A percentile compares a stretch with the other conserved stretches of the same genome.
These are phyloP conservation scores for Zanthoxylum bungeanum DNA, from an alignment of 345 rosid genomes.

Conservation along the genomic window DNA sequence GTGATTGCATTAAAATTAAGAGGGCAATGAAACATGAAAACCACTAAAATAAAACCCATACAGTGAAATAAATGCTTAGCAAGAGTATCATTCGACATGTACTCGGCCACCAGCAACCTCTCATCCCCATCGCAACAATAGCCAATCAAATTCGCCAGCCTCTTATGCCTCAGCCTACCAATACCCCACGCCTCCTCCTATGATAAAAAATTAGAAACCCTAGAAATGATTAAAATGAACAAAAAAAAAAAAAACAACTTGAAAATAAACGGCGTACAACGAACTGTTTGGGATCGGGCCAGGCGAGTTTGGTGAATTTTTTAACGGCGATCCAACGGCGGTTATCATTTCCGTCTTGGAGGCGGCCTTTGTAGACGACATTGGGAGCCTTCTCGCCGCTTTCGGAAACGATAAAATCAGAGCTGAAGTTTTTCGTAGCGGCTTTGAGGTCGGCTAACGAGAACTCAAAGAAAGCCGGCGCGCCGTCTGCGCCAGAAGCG, in stretches of 20 bases:
- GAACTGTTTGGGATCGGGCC: constrained; percentile 94
- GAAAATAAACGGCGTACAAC: constrained; percentile 37
- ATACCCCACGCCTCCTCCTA: too few relatives aligned
- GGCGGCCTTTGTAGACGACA: constrained; percentile 72
- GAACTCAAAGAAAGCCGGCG: constrained; percentile 59
- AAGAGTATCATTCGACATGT: too few relatives aligned
- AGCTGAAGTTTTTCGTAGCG: constrained; percentile 79
- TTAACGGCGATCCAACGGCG: constrained; percentile 77
- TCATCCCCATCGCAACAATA: too few relatives aligned
- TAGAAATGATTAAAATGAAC: constrained; percentile 2
- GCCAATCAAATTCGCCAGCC: too few relatives aligned
- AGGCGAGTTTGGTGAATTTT: constrained; percentile 66
- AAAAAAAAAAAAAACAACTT: neutral
- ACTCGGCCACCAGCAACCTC: too few relatives aligned
- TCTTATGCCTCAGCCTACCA: too few relatives aligned
- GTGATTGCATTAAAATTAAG: neutral
- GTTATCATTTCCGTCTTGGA: constrained; percentile 34
- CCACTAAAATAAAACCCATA: too few relatives aligned
- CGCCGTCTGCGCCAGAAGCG: constrained; percentile 22
- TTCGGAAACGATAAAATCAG: constrained; percentile 70
- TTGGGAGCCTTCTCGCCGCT: constrained; percentile 79
- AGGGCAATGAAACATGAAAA: too few relatives aligned
- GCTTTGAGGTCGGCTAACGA: constrained; percentile 65
- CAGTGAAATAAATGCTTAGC: too few relatives aligned
- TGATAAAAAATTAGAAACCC: constrained; percentile 21